Base-by-base conservation (phyloP, 805 yeast genomes). In the Metschnikowia lunata region DNA sequence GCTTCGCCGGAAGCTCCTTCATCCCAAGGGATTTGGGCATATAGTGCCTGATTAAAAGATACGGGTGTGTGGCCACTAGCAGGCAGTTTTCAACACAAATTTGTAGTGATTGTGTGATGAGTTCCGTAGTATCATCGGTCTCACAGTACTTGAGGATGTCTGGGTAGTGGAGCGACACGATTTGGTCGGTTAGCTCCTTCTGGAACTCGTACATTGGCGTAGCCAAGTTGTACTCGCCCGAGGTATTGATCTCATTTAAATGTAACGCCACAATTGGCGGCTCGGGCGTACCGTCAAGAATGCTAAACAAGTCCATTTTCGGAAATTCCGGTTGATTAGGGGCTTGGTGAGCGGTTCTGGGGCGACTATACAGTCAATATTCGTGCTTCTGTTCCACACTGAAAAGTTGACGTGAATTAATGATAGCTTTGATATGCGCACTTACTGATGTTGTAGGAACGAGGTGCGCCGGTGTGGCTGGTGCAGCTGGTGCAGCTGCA, bases 121-220 rank as follows among this genome's bases (percentile, higher is more conserved):
- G 78, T 12, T 70, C 74, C 6, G 64, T 61, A 34, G 66, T 64
- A 49, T 72, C 75, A 45, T 74, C 67, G 39, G 79, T 69, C 60
- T 88, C 95, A 58, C 87, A 89, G 61, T 84, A 90, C 63, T 88
- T 83, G 54, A 91, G 70, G 46, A 91, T 88, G 59, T 90, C 98
- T 30, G 91, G 80, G 60, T 90, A 91, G 64, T 91, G 98, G 34
- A 89, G 70, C 1, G 96, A 86, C 10, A 91, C 86, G 28, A 93
- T 89, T 60, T 89, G 96, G 62, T 91, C 96, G 9, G 90, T 87
- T 41, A 91, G 72, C 56, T 89, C 93, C 56, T 82, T 84, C 60
- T 91, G 98, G 53, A 86, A 86, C 49, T 85, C 88, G 42, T 83
- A 79, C 81, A 89, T 79, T 3, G 96, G 90, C 7, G 91, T 83